These are phyloP conservation scores for Leccinum truebloodii DNA, from an alignment of 768 basidiomycete genomes.

Conservation along the genomic window DNA sequence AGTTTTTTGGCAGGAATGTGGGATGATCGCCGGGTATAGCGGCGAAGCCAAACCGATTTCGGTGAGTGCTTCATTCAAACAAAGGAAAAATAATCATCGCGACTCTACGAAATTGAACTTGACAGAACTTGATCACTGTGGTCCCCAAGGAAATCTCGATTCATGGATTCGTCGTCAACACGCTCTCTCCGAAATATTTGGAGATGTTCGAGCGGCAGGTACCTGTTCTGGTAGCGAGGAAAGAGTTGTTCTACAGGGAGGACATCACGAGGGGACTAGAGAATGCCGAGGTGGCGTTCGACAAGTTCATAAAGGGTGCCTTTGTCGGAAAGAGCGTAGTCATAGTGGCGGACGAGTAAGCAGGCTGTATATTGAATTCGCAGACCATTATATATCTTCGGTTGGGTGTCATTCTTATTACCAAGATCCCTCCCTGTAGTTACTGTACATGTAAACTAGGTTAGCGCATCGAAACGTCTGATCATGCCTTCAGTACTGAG, in stretches of 20 bases:
- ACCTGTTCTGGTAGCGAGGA: slow-evolving; percentile 42
- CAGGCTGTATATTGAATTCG: not conserved
- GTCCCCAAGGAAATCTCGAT: slow-evolving; percentile 44
- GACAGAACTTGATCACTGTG: slow-evolving; percentile 40
- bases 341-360: slow-evolving; percentile 6
- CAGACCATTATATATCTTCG: not conserved
- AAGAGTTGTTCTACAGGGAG: slow-evolving; percentile 49
- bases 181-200: slow-evolving; percentile 34
- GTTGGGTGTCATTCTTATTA: not conserved
- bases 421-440: not conserved
- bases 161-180: slow-evolving; percentile 44
- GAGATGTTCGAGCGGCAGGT: slow-evolving; percentile 45
- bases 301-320: slow-evolving; percentile 9
- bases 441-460: not conserved
- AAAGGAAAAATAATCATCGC: not conserved
- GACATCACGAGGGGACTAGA: slow-evolving; percentile 48
- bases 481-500: not conserved
- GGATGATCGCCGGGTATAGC: slow-evolving; percentile 12
- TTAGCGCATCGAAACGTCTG: not conserved
- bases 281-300: slow-evolving; percentile 15
- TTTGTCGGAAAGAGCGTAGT: slow-evolving; percentile 13
- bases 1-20: slow-evolving; percentile 33
- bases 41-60: not conserved
- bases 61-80: slow-evolving; percentile 1
- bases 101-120: not conserved